phyloP scores from a whole-genome alignment of 495 filamentous ascomycete genomes.

The Oleoguttula mirabilis region DNA sequence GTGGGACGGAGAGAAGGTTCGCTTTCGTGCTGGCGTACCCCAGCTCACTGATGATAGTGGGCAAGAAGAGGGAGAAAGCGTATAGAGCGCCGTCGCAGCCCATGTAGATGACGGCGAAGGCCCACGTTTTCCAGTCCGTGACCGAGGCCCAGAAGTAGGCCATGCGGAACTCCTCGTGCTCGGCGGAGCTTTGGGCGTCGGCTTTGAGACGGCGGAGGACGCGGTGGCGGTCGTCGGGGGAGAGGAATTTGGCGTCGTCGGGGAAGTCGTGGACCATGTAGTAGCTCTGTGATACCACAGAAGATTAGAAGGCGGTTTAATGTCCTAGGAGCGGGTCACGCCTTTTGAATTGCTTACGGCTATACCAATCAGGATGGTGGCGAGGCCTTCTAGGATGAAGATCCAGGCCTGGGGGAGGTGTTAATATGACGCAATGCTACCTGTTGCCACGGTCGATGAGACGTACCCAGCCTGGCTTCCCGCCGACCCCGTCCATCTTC shows the following conservation, averaged over 20 bases:
- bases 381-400: constrained; percentile 59
- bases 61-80: constrained; percentile 82
- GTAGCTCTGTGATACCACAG: too few species aligned
- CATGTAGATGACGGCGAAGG: constrained; percentile 35
- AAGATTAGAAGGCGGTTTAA: too few species aligned
- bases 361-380: constrained; percentile 62
- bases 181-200: constrained; percentile 67
- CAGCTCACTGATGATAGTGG: constrained; percentile 64
- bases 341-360: too few species aligned
- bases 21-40: constrained; percentile 60
- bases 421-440: too few species aligned
- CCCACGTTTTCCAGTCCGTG: constrained; percentile 16
- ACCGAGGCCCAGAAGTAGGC: constrained; percentile 57
- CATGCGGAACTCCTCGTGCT: constrained; percentile 69
- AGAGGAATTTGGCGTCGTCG: constrained; percentile 54
- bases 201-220: constrained; percentile 59
- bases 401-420: constrained; percentile 50
- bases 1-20: constrained; percentile 77
- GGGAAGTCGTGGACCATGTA: constrained; percentile 90
- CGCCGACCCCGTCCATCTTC: constrained; percentile 58
- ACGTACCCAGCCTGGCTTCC: constrained; percentile 49
- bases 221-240: constrained; percentile 55
- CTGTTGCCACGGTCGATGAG: background rate
- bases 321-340: too few species aligned
- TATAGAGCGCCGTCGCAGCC: constrained; percentile 54